These are phyloP conservation scores for Tirmania nivea DNA, from an alignment of 495 filamentous ascomycete species.

Conservation along the genomic window DNA sequence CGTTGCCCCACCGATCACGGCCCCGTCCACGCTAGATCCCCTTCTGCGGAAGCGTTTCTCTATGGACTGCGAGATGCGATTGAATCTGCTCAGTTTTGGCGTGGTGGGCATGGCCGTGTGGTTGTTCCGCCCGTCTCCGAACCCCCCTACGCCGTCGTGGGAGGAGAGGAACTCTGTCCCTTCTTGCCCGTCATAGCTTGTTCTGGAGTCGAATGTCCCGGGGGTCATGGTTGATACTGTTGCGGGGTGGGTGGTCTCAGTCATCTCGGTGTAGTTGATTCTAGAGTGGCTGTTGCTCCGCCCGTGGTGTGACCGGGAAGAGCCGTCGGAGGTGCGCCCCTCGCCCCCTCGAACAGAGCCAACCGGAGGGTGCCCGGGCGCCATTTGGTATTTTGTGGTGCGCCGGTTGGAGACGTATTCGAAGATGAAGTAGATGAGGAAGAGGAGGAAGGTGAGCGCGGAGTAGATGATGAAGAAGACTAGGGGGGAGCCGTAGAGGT, in stretches of 20 bases:
- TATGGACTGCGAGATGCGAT: not conserved
- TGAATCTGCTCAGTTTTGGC: not conserved
- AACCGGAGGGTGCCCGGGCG: not conserved
- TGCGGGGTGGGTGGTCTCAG: not conserved
- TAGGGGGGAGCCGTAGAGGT: conserved; percentile 78
- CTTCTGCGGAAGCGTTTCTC: not conserved
- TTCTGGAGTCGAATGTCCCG: not conserved
- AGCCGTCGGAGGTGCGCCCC: not conserved
- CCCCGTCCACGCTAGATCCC: not conserved
- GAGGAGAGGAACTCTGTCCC: not conserved
- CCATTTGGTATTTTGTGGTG: not conserved
- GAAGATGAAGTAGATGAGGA: conserved; percentile 14
- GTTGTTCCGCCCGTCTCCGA: not conserved
- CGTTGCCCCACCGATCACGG: not conserved
- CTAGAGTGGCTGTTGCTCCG: not conserved
- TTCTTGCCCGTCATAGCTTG: not conserved
- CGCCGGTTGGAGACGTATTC: conserved; percentile 9
- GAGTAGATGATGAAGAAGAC: conserved; percentile 67
- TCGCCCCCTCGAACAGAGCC: not conserved
- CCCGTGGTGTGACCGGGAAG: not conserved
- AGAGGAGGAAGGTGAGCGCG: conserved; percentile 25
- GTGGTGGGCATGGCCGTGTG: not conserved
- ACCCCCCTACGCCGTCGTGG: too few species aligned
- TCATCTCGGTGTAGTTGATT: not conserved
- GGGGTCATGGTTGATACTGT: not conserved